Evolutionary conservation across 2,329 filamentous ascomycete genomes (phyloP).

Genomic region (Penicillium nordicum): DNA sequence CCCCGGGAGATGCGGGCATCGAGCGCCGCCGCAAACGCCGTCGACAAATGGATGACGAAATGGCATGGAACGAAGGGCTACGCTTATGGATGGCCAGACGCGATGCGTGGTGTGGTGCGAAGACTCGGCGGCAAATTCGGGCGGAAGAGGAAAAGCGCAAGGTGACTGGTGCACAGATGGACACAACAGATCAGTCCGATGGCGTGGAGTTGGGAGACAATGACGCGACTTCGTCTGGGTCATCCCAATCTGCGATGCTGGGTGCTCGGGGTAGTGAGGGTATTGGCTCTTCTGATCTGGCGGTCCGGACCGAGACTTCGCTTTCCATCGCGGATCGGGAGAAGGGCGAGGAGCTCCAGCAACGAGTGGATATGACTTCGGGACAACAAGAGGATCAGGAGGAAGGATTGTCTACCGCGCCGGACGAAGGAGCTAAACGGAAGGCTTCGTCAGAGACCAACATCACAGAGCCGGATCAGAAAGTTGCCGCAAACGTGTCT

Average conservation of each 20-base stretch:
- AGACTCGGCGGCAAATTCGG: conserved; percentile 28
- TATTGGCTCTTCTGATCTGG: conserved; percentile 13
- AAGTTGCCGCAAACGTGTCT: conserved; percentile 40
- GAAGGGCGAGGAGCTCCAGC: conserved; percentile 12
- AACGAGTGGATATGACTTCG: conserved; percentile 6
- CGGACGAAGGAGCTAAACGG: conserved; percentile 21
- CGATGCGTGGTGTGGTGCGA: conserved; percentile 80
- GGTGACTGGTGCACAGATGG: neutral
- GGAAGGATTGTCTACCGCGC: conserved; percentile 19
- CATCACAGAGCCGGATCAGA: conserved; percentile 31
- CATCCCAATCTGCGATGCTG: neutral
- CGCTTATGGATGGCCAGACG: conserved; percentile 73
- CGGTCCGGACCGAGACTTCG: conserved; percentile 19
- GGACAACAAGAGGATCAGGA: conserved; percentile 18
- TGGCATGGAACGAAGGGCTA: conserved; percentile 76
- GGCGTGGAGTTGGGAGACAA: conserved; percentile 1
- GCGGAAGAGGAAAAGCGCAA: conserved; percentile 17
- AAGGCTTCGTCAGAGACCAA: conserved; percentile 27
- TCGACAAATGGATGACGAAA: conserved; percentile 60
- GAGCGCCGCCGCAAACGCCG: conserved; percentile 57
- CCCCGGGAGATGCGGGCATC: conserved; percentile 43
- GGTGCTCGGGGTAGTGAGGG: neutral
- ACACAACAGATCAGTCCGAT: conserved; percentile 1
- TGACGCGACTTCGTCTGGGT: neutral
- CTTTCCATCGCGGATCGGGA: conserved; percentile 23